Evolutionary conservation across 805 yeast species (phyloP).

Genomic region (Sugiyamaella valdiviana): DNA sequence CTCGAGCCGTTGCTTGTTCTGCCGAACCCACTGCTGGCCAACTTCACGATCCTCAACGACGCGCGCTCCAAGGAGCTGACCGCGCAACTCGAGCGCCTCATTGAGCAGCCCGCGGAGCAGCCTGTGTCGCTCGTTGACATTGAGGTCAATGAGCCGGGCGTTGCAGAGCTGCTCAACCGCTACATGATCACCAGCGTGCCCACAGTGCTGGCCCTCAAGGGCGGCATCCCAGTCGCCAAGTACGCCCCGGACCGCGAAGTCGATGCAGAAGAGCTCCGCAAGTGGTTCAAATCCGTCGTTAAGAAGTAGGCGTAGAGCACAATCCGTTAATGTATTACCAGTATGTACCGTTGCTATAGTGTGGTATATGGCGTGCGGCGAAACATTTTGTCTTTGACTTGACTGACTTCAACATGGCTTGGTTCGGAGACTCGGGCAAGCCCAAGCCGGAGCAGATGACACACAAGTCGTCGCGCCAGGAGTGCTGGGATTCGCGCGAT

Average conservation of each 20-base stretch:
- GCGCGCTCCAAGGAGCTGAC: constrained; percentile 56
- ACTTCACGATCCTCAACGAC: constrained; percentile 67
- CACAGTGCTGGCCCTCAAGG: constrained; percentile 56
- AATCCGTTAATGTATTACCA: not conserved
- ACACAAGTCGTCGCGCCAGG: constrained; percentile 59
- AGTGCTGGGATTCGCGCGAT: constrained; percentile 91
- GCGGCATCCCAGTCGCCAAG: constrained; percentile 50
- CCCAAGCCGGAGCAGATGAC: constrained; percentile 34
- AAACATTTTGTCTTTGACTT: not conserved
- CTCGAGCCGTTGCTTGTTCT: constrained; percentile 45
- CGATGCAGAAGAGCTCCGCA: constrained; percentile 27
- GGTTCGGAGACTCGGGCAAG: constrained; percentile 35
- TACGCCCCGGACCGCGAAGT: constrained; percentile 24
- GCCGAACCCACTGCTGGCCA: constrained; percentile 58
- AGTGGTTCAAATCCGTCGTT: constrained; percentile 37
- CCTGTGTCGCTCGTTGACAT: constrained; percentile 61
- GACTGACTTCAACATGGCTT: constrained; percentile 40
- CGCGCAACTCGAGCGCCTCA: constrained; percentile 49
- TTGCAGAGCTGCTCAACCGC: constrained; percentile 49
- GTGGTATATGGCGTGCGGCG: not conserved
- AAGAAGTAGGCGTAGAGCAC: not conserved
- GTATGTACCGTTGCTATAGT: no score
- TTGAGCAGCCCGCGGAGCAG: constrained; percentile 44
- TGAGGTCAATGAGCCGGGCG: constrained; percentile 61
- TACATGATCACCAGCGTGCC: constrained; percentile 59